These are phyloP conservation scores for Penicillium crystallinum DNA, from an alignment of 495 filamentous ascomycete species.

Conservation along the genomic window DNA sequence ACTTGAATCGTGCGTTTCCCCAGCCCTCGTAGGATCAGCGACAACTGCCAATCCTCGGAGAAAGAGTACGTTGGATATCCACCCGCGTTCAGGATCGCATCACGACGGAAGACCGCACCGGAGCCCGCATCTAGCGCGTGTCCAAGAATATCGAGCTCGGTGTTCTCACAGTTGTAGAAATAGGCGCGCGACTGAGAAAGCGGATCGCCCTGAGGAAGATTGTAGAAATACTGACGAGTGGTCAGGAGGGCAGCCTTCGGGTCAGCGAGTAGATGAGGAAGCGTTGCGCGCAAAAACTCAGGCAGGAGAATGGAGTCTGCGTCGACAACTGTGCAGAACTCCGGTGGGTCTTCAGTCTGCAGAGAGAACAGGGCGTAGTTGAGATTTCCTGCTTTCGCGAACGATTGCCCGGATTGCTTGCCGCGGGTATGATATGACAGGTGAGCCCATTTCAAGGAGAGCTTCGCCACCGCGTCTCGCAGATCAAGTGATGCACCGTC, in stretches of 20 bases:
- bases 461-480: conserved; percentile 20
- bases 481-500: conserved; percentile 41
- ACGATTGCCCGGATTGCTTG: conserved; percentile 33
- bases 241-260: conserved; percentile 26
- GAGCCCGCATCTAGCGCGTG: conserved; percentile 40
- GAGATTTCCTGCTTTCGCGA: conserved; percentile 53
- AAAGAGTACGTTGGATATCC: conserved; percentile 47
- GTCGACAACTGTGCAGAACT: conserved; percentile 35
- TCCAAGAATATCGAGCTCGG: conserved; percentile 23
- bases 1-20: conserved; percentile 44
- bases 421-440: conserved; percentile 44
- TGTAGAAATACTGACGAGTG: conserved; percentile 46
- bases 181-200: conserved; percentile 41
- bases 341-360: conserved; percentile 37
- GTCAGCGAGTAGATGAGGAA: conserved; percentile 45
- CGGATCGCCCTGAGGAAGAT: conserved; percentile 45
- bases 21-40: conserved; percentile 36
- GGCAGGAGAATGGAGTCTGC: conserved; percentile 43
- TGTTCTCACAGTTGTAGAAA: conserved; percentile 36
- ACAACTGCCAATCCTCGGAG: conserved; percentile 48
- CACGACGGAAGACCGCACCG: conserved; percentile 44
- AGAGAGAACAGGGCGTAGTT: conserved; percentile 43
- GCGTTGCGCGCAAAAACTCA: conserved; percentile 45
- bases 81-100: conserved; percentile 39
- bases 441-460: conserved; percentile 29